phyloP scores from a whole-genome alignment of 1,284 basidiomycete species.

The Rhodotorula sp. region DNA sequence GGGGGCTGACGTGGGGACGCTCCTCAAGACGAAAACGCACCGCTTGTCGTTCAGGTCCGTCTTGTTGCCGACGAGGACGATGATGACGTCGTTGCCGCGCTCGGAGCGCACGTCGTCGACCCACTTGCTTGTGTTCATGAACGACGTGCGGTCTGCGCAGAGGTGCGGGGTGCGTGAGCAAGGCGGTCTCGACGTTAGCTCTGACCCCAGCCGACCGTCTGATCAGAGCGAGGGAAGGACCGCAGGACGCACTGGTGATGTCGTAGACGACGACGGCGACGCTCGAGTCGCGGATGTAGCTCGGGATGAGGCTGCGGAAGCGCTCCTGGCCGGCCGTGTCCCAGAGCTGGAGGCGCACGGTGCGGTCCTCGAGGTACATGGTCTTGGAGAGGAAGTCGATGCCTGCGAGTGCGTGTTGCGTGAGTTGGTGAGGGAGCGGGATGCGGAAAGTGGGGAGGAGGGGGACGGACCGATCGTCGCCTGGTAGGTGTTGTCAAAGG shows the following conservation, averaged over 20 bases:
- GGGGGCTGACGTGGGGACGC: conserved; percentile 14
- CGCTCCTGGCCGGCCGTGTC: conserved; percentile 99
- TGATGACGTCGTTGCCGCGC: conserved; percentile 96
- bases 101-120: conserved; percentile 99
- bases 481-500: conserved; percentile 99
- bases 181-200: background rate
- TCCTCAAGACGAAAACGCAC: conserved; percentile 55
- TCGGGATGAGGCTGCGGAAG: conserved; percentile 96
- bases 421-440: background rate
- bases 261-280: conserved; percentile 99
- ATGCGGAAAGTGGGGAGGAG: background rate
- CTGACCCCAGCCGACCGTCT: background rate
- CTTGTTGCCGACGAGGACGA: conserved; percentile 98
- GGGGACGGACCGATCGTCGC: conserved; percentile 79
- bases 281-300: conserved; percentile 97
- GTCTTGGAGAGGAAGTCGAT: conserved; percentile 99
- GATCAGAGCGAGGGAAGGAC: too few species aligned
- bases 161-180: conserved; percentile 6
- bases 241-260: conserved; percentile 80
- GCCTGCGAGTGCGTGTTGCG: conserved; percentile 2
- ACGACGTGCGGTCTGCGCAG: conserved; percentile 81
- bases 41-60: conserved; percentile 93
- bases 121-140: conserved; percentile 98
- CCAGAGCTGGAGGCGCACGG: conserved; percentile 96
- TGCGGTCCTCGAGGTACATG: conserved; percentile 99